Base-by-base conservation (phyloP, 176 grass and related monocot species). In the Phoenix roebelenii region DNA sequence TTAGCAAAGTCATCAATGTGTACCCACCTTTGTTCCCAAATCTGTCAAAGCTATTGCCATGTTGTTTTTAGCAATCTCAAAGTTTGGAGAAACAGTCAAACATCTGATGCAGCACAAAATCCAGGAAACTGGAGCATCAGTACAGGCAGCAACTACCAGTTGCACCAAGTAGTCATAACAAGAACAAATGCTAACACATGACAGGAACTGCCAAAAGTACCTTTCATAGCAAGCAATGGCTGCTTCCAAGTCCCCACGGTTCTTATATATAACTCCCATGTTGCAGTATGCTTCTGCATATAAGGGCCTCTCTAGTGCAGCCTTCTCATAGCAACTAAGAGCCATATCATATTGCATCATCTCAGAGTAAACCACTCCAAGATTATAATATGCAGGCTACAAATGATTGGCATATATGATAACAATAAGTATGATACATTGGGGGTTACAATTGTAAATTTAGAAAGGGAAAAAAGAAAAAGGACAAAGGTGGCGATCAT, bases 31-130 rank as follows among this genome's bases (percentile, higher is more conserved):
- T 76, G 94, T 98, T 55, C 94, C 94, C 73, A 98, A 70, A 72
- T 98, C 94, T 0, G 94, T 98, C 61, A 98, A 61, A 23, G 85
- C 94, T 81, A 98, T 98, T 63, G 94, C 94, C 94, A 98, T 98
- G 77, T 98, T 98, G 69, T 98, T 98, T 74, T 98, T 98, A 72
- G 94, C 88, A 83, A 98, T 98, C 67, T 93, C 94, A 86, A 98
- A 98, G 70, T 98, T 98, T 3, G 94, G 93, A 52, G 88, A 89
- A 57, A 98, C 89, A 49, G 88, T 85, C 76, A 98, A 86, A 69
- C 94, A 98, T 79, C 94, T 98, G 78, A 48, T 58, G 69, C 23
- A 67, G 3, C 30, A 69, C 35, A 70, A 68, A 63, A 68, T 78
- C 48, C 57, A 78, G 54, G 49, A 44, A 44, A 44, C 7, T 44